phyloP scores from a whole-genome alignment of 495 filamentous ascomycete species.

The Penicillium riverlandense region DNA sequence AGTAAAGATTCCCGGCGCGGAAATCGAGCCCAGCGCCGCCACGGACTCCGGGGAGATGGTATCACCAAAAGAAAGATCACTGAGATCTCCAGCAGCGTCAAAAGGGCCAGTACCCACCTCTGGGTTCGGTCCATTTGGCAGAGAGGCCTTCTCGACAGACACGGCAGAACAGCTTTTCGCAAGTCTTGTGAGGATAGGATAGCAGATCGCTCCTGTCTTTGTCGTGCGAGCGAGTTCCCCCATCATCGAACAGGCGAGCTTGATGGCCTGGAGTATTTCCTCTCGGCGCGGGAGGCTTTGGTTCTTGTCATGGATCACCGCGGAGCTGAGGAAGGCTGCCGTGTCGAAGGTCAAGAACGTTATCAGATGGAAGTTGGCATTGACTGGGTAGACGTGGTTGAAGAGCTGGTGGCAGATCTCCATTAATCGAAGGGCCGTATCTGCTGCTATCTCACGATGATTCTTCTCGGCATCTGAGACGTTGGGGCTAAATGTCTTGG shows the following conservation, averaged over 20 bases:
- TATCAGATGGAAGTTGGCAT: constrained; percentile 44
- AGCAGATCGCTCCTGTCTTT: constrained; percentile 21
- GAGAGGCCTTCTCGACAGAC: neutral
- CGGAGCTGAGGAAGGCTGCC: constrained; percentile 41
- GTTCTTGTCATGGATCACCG: constrained; percentile 40
- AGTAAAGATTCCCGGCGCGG: constrained; percentile 1
- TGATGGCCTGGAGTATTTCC: constrained; percentile 29
- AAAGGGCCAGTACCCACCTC: neutral
- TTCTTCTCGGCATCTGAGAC: constrained; percentile 21
- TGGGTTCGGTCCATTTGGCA: too few relatives aligned
- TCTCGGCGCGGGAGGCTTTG: constrained; percentile 34
- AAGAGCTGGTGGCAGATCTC: constrained; percentile 32
- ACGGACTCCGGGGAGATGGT: constrained; percentile 1
- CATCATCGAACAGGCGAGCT: constrained; percentile 29
- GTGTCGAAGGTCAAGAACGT: constrained; percentile 49
- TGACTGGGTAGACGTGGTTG: constrained; percentile 31
- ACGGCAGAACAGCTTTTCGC: constrained; percentile 4
- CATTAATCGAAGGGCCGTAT: constrained; percentile 34
- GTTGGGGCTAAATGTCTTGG: constrained; percentile 7
- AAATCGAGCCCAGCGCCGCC: neutral
- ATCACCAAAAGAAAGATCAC: neutral
- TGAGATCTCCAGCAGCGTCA: neutral
- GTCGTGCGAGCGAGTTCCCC: constrained; percentile 25
- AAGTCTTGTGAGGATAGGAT: constrained; percentile 14
- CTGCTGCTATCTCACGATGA: constrained; percentile 29